Base-by-base conservation (phyloP, 129 eudicot species). In the Tagetes erecta region DNA sequence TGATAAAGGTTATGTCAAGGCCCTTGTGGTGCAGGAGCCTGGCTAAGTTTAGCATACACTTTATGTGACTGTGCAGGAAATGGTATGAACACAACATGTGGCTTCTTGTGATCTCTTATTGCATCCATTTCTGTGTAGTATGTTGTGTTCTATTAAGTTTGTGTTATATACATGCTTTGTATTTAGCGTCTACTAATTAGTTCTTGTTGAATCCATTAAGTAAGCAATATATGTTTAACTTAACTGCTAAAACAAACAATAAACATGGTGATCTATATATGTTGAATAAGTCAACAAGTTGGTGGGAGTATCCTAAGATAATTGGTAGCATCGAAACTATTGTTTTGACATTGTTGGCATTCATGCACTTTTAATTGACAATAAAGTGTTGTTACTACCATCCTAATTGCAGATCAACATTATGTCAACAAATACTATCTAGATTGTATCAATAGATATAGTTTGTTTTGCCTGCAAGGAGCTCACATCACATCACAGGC, bases 41-140 rank as follows among this genome's bases (percentile, higher is more conserved):
- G 40, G 80, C 80, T 51, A 76, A 36, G 51, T 76, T 76, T n/a
- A 76, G 56, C 80, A 76, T 64, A 44, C 77, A 72, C 57, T 57
- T 72, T 57, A 72, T 72, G 77, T 72, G 73, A 67, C 73, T 76
- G 72, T 39, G 64, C 42, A 36, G 79, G 72, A 46, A 31, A 33
- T 10, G 72, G 80, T 44, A 51, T 76, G 72, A 50, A 76, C 11
- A 65, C 72, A 52, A 47, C 69, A 30, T 73, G 76, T 27, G 68
- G 57, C 45, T 72, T 58, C 57, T 42, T 58, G 3, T 72, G 31
- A 31, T 45, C 52, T 34, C 1, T 68, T 33, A 30, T 68, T 6
- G 35, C 40, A 30, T 67, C 58, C 72, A 68, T 68, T 53, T 68
- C 4, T 46, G 13, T 8, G 41, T 45, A 38, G 6, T 9, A 42